Evolutionary conservation across 106 monocot genomes (phyloP).

Genomic region (Acanthochlamys bracteata): DNA sequence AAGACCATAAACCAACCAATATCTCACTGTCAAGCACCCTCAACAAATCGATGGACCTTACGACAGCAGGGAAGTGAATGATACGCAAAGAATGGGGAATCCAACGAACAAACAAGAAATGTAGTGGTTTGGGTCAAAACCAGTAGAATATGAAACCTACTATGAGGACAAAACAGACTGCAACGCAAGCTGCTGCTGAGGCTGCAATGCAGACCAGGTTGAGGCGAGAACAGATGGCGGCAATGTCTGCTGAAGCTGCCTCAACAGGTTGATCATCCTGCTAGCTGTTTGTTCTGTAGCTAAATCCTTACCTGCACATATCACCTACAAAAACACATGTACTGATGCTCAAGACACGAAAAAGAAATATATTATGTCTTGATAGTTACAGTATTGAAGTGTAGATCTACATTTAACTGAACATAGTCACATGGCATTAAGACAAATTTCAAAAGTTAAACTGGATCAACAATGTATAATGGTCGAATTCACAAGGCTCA

Average conservation of each 20-base stretch:
- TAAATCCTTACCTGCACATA: slow-evolving; percentile 61
- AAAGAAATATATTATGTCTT: too few relatives aligned
- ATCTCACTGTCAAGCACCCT: neutral
- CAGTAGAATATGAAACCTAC: neutral
- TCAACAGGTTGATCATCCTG: slow-evolving; percentile 70
- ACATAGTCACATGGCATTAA: too few relatives aligned
- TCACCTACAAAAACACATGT: slow-evolving; percentile 28
- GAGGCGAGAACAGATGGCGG: slow-evolving; percentile 72
- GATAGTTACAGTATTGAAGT: neutral
- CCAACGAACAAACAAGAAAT: neutral
- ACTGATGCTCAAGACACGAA: too few relatives aligned
- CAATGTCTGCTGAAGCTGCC: slow-evolving; percentile 80
- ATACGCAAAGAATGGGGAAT: slow-evolving; percentile 3
- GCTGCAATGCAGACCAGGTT: slow-evolving; percentile 70
- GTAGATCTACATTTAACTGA: too few relatives aligned
- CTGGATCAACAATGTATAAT: too few relatives aligned
- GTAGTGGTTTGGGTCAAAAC: neutral
- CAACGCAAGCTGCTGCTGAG: slow-evolving; percentile 80
- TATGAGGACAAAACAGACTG: slow-evolving; percentile 60
- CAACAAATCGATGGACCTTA: neutral
- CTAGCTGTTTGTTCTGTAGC: slow-evolving; percentile 67
- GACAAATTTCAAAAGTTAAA: too few relatives aligned
- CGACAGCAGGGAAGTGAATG: neutral
- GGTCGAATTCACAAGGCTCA: too few relatives aligned
- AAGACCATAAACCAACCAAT: neutral